These are phyloP conservation scores for Scedosporium aurantiacum DNA, from an alignment of 2,329 filamentous ascomycete species.

Conservation along the genomic window DNA sequence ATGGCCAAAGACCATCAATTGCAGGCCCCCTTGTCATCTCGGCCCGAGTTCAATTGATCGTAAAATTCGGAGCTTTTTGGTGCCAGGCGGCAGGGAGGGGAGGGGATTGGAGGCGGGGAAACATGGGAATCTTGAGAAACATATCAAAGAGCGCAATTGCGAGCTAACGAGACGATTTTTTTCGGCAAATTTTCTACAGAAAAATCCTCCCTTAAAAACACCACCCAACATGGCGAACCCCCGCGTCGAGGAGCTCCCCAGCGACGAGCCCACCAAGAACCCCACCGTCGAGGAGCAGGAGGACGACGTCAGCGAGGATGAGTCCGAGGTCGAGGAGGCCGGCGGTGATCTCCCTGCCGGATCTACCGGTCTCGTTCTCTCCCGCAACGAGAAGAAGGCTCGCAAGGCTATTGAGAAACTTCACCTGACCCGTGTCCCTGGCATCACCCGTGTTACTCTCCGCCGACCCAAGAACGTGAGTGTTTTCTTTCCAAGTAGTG, in stretches of 20 bases:
- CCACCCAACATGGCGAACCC: constrained; percentile 77
- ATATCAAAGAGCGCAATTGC: too few relatives aligned
- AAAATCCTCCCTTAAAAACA: neutral
- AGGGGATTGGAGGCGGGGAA: too few relatives aligned
- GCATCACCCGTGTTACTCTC: constrained; percentile 96
- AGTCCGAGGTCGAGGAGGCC: constrained; percentile 69
- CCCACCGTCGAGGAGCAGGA: constrained; percentile 60
- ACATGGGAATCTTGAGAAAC: too few relatives aligned
- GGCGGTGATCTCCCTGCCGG: constrained; percentile 72
- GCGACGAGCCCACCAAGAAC: constrained; percentile 78
- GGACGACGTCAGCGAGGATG: constrained; percentile 57
- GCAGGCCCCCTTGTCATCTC: neutral
- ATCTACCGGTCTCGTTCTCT: constrained; percentile 84
- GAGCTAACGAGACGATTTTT: neutral
- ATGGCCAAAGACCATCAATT: neutral
- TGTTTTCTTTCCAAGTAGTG: constrained; percentile 18
- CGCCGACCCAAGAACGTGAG: constrained; percentile 98
- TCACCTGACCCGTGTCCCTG: constrained; percentile 88
- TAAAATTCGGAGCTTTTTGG: neutral
- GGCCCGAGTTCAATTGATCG: neutral
- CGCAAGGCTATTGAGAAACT: constrained; percentile 99
- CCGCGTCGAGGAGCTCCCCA: constrained; percentile 93
- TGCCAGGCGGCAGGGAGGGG: too few relatives aligned
- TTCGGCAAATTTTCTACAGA: neutral
- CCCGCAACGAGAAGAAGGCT: constrained; percentile 99